Evolutionary conservation across 2,329 filamentous ascomycete genomes (phyloP).

Genomic region (Aspergillus sp.): DNA sequence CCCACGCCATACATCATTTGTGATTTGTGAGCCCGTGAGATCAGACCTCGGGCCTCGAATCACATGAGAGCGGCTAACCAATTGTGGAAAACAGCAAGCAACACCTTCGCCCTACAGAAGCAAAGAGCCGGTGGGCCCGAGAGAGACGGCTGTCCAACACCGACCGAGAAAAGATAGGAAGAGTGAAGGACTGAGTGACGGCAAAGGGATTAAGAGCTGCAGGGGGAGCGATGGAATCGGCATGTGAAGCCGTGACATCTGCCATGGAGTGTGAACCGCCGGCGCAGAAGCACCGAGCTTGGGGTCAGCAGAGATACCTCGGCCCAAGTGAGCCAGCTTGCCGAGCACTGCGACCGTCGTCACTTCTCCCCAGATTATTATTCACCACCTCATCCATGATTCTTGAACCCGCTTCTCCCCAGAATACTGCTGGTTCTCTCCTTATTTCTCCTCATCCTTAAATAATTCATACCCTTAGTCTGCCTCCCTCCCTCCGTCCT

Average conservation of each 20-base stretch:
- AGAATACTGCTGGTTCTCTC: slow-evolving; percentile 17
- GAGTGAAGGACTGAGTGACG: not conserved
- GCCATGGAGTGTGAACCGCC: slow-evolving; percentile 20
- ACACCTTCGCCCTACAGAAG: no score
- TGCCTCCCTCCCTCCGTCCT: slow-evolving; percentile 7
- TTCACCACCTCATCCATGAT: slow-evolving; percentile 5
- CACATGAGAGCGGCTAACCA: not conserved
- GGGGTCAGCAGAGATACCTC: slow-evolving; percentile 29
- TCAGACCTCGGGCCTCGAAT: slow-evolving; percentile 1
- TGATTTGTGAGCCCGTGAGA: not conserved
- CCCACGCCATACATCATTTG: not conserved
- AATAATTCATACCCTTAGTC: slow-evolving; percentile 9
- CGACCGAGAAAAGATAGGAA: not conserved
- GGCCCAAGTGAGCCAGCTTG: slow-evolving; percentile 27
- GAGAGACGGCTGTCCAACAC: not conserved
- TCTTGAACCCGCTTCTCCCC: slow-evolving; percentile 27
- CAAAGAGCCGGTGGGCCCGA: not conserved
- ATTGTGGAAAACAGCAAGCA: not conserved
- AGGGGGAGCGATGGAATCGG: slow-evolving; percentile 19
- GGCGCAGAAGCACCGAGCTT: slow-evolving; percentile 21
- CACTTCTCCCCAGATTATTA: slow-evolving; percentile 13
- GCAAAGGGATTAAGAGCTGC: not conserved
- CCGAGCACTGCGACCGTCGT: slow-evolving; percentile 29
- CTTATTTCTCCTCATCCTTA: slow-evolving; percentile 6
- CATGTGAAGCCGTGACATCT: slow-evolving; percentile 34